phyloP scores from a whole-genome alignment of 352 stramenopile genomes.

The Phytophthora meadii region DNA sequence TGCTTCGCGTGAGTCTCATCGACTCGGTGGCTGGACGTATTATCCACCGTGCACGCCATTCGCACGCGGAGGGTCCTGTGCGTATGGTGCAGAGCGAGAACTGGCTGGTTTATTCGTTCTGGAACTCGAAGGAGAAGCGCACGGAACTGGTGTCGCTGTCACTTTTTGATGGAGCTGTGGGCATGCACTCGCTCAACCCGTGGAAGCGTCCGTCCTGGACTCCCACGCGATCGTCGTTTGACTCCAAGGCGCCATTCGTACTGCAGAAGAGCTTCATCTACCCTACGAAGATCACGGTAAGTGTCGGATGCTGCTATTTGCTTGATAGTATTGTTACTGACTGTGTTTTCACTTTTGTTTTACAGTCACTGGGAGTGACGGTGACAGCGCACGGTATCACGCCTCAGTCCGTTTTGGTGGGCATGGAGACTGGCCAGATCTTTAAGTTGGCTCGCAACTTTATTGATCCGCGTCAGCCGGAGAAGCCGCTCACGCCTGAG shows the following conservation, averaged over 20 bases:
- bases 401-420: conserved; percentile 92
- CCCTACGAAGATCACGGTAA: conserved; percentile 84
- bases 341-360: conserved; percentile 3
- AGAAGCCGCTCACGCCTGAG: conserved; percentile 88
- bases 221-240: conserved; percentile 92
- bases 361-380: conserved; percentile 90
- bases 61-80: conserved; percentile 71
- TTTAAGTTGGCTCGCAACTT: conserved; percentile 93
- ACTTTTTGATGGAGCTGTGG: conserved; percentile 97
- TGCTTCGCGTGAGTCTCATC: conserved; percentile 91
- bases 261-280: conserved; percentile 96
- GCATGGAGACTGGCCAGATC: conserved; percentile 93
- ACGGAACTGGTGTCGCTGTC: conserved; percentile 85
- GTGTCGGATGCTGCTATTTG: neutral
- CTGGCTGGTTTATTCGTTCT: conserved; percentile 97
- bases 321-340: conserved; percentile 4
- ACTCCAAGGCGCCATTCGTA: conserved; percentile 89
- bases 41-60: conserved; percentile 91
- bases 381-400: conserved; percentile 95
- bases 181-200: conserved; percentile 93
- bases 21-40: conserved; percentile 95
- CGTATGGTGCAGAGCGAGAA: conserved; percentile 94
- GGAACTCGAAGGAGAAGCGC: conserved; percentile 91
- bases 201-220: conserved; percentile 94
- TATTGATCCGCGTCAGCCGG: conserved; percentile 94